phyloP scores from a whole-genome alignment of 495 filamentous ascomycete species.

The Hypoxylon lenormandii region DNA sequence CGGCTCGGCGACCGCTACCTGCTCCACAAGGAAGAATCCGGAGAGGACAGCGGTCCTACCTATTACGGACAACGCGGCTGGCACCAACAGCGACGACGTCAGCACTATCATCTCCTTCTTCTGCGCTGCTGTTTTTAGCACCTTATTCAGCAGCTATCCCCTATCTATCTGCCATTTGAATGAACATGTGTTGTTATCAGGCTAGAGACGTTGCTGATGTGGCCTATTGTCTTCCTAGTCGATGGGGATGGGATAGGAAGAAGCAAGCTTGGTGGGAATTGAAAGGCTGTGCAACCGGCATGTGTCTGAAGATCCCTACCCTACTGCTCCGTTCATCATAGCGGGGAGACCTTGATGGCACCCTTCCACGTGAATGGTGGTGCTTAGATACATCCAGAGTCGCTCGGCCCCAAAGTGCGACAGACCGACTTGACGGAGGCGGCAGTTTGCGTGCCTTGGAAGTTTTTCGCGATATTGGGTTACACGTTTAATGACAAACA shows the following conservation, averaged over 20 bases:
- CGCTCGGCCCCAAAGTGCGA: conserved; percentile 21
- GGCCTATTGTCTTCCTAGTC: conserved; percentile 21
- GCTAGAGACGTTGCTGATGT: conserved; percentile 23
- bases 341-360: conserved; percentile 45
- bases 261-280: conserved; percentile 6
- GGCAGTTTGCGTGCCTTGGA: conserved; percentile 17
- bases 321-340: conserved; percentile 4
- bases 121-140: conserved; percentile 33
- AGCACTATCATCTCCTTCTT: conserved; percentile 8
- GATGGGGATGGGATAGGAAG: conserved; percentile 4
- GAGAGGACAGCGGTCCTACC: conserved; percentile 41
- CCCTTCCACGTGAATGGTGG: conserved; percentile 40
- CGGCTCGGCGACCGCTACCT: conserved; percentile 32
- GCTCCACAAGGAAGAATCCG: conserved; percentile 37
- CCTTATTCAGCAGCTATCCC: conserved; percentile 35
- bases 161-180: conserved; percentile 1
- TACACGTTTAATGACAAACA: conserved; percentile 21
- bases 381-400: conserved; percentile 27
- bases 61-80: conserved; percentile 46
- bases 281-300: conserved; percentile 25
- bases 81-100: conserved; percentile 29
- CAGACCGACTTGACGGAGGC: conserved; percentile 9
- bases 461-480: conserved; percentile 9
- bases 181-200: conserved; percentile 5
- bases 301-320: conserved; percentile 29